phyloP scores from a whole-genome alignment of 306 rosid species.

The Gillenia trifoliata region DNA sequence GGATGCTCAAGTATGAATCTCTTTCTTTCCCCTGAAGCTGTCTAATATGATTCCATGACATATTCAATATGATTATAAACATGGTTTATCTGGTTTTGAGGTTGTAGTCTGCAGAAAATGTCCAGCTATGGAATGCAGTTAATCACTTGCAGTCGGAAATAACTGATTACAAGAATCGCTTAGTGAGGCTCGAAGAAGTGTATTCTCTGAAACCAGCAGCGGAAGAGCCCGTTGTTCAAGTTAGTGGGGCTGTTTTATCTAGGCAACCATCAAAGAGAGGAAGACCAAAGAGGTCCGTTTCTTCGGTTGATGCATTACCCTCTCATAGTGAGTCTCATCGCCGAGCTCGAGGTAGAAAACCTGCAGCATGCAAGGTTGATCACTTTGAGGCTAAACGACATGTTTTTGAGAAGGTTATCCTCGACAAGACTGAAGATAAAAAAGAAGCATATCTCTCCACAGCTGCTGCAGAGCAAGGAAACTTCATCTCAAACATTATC shows the following conservation, averaged over 20 bases:
- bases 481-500: slow-evolving; percentile 9
- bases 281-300: slow-evolving; percentile 32
- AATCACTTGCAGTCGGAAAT: slow-evolving; percentile 42
- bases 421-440: slow-evolving; percentile 23
- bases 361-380: slow-evolving; percentile 9
- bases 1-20: slow-evolving; percentile 46
- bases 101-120: slow-evolving; percentile 48
- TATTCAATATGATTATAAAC: slow-evolving; percentile 9
- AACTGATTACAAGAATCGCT: slow-evolving; percentile 34
- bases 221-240: slow-evolving; percentile 26
- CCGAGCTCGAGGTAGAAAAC: slow-evolving; percentile 20
- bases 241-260: slow-evolving; percentile 16
- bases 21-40: background rate
- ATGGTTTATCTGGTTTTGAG: slow-evolving; percentile 8
- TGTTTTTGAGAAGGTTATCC: slow-evolving; percentile 39
- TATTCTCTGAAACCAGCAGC: slow-evolving; percentile 34
- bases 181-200: slow-evolving; percentile 38
- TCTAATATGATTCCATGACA: background rate
- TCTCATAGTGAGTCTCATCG: slow-evolving; percentile 23
- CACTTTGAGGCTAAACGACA: too few relatives aligned
- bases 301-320: slow-evolving; percentile 15
- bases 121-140: slow-evolving; percentile 32
- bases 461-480: slow-evolving; percentile 13
- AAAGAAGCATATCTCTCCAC: slow-evolving; percentile 4
- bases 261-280: slow-evolving; percentile 39